Base-by-base conservation (phyloP, 352 stramenopile species). In the Blastocystis hominis region DNA sequence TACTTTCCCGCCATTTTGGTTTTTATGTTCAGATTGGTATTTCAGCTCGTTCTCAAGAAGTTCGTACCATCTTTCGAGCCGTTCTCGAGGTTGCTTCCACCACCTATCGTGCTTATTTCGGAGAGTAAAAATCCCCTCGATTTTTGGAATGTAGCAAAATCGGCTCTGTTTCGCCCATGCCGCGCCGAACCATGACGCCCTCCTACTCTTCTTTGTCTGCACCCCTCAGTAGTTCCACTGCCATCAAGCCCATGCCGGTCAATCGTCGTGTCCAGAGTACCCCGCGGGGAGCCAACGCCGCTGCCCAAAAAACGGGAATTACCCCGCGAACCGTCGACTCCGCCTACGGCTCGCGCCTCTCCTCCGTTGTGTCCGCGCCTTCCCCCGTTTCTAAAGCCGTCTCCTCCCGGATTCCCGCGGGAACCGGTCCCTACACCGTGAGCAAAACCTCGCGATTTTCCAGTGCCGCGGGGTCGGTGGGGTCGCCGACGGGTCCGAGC, bases 161-260 rank as follows among this genome's bases (percentile, higher is more conserved):
- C 30, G 50, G 66, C 36, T 56, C 66, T 10, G 13, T 46, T 3
- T 77, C 66, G 44, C 44, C 66, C 24, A 20, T 55, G 5, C 66
- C 36, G n/a, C 66, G 66, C 44, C 44, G 36, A 20, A 55, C 44
- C 9, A 77, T 77, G 66, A 55, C 66, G 24, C 24, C 36, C 24
- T 77, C 66, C n/a, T 50, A 42, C 64, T n/a, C 24, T 6, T 13
- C 50, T 30, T 13, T 9, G 9, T 9, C 30, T n/a, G 15, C 56
- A 2, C 47, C 47, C 47, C 34, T 46, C 20, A 77, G 36, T 17
- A 40, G 36, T 7, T 40, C 66, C 44, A 77, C 66, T 7, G 66
- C 66, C 50, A 77, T 77, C 40, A 77, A 77, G 46, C 66, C 50
- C n/a, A 59, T 59, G 50, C 50, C 50, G 50, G 50, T 59, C 50